phyloP scores from a whole-genome alignment of 73 alveolate genomes.

The Breviolum minutum region DNA sequence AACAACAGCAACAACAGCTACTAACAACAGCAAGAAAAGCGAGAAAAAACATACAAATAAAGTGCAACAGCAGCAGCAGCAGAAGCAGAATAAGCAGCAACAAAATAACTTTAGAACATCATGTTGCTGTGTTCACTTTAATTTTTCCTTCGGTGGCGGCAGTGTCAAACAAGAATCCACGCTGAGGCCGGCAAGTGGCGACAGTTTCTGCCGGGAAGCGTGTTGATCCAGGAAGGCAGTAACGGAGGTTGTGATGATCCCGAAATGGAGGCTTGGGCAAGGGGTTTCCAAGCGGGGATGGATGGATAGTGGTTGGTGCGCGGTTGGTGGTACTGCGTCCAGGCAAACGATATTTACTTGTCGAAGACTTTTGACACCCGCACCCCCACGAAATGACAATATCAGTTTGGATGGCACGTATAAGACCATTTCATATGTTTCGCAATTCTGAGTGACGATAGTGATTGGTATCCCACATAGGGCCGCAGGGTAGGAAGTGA shows the following conservation, averaged over 20 bases:
- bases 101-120: not conserved
- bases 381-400: no score
- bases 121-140: not conserved
- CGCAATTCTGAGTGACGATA: no score
- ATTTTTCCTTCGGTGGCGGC: no score
- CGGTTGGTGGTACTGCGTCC: no score
- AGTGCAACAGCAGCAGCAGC: not conserved
- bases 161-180: not conserved
- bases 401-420: no score
- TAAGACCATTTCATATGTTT: no score
- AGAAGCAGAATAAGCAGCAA: not conserved
- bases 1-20: not conserved
- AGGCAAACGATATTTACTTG: no score
- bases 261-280: not conserved
- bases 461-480: no score
- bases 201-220: slow-evolving; percentile 11
- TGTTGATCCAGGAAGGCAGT: slow-evolving; percentile 20
- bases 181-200: slow-evolving; percentile 55
- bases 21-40: not conserved
- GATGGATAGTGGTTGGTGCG: not conserved
- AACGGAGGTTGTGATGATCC: not conserved
- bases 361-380: no score
- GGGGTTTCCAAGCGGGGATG: not conserved
- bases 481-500: no score
- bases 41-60: no score